These are phyloP conservation scores for Penstemon newberryi DNA, from an alignment of 257 asterid species.

Conservation along the genomic window DNA sequence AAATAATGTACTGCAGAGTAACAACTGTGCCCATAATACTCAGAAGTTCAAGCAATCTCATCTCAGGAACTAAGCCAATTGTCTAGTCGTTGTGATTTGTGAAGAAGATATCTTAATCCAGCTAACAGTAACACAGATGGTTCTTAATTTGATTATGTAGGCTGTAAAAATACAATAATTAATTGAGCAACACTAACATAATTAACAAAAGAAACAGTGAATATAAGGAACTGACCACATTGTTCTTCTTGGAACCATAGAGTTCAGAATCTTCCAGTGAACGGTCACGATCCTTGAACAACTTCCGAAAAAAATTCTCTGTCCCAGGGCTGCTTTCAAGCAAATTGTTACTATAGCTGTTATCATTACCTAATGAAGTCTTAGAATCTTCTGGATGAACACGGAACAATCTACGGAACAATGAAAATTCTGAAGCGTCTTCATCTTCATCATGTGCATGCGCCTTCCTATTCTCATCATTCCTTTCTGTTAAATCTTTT, in stretches of 20 bases:
- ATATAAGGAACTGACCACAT: constrained; percentile 56
- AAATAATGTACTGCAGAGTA: not conserved
- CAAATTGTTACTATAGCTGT: constrained; percentile 41
- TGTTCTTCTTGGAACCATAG: constrained; percentile 67
- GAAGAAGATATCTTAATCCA: not conserved
- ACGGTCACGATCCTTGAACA: constrained; percentile 90
- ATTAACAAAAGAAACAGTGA: not conserved
- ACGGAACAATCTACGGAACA: constrained; percentile 75
- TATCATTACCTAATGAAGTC: constrained; percentile 43
- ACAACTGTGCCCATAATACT: not conserved
- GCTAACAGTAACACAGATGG: constrained; percentile 3
- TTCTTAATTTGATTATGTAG: not conserved
- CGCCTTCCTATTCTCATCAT: constrained; percentile 57
- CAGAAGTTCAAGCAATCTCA: not conserved
- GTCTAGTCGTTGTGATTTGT: not conserved
- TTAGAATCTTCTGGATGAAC: constrained; percentile 85
- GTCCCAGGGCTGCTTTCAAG: constrained; percentile 94
- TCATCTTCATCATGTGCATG: constrained; percentile 67
- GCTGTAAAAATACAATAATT: not conserved
- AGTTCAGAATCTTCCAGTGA: constrained; percentile 94
- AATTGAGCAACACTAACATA: constrained; percentile 4
- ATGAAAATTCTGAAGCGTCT: constrained; percentile 63
- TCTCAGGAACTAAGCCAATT: not conserved
- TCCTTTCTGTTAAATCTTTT: constrained; percentile 47
- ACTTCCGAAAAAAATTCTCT: constrained; percentile 78